phyloP scores from a whole-genome alignment of 768 basidiomycete genomes.

The Exidia glandulosa region DNA sequence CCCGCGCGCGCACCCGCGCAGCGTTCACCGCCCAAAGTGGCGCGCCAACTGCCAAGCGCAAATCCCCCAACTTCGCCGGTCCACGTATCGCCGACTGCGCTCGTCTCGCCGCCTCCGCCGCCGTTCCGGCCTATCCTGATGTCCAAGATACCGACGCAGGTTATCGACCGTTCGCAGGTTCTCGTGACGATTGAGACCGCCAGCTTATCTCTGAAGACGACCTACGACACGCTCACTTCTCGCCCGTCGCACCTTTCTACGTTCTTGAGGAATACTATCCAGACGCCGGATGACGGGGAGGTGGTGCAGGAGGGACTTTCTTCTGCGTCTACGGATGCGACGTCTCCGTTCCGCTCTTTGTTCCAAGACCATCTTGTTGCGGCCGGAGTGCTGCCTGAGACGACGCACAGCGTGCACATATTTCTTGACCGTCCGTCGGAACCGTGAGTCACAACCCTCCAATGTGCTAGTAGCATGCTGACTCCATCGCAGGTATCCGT shows the following conservation, averaged over 20 bases:
- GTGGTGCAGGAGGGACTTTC: conserved; percentile 1
- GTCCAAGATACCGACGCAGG: conserved; percentile 38
- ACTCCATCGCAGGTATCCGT: conserved; percentile 41
- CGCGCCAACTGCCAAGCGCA: not conserved
- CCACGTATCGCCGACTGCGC: not conserved
- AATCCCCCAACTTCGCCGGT: not conserved
- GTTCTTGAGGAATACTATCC: conserved; percentile 14
- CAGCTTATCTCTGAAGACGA: conserved; percentile 53
- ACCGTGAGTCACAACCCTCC: conserved; percentile 43
- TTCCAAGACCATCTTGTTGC: conserved; percentile 56
- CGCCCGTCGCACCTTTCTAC: conserved; percentile 54
- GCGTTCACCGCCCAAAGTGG: not conserved
- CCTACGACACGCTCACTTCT: conserved; percentile 53
- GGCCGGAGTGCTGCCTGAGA: conserved; percentile 30
- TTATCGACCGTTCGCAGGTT: conserved; percentile 46
- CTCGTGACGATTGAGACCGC: conserved; percentile 69
- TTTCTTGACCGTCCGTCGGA: conserved; percentile 74
- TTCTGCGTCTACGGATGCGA: conserved; percentile 11
- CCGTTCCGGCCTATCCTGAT: conserved; percentile 60
- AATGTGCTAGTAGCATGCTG: not conserved
- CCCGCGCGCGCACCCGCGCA: not conserved
- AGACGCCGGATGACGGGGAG: conserved; percentile 5
- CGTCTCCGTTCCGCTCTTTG: conserved; percentile 24
- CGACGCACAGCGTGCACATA: conserved; percentile 37
- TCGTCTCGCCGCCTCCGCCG: conserved; percentile 32